Evolutionary conservation across 495 filamentous ascomycete species (phyloP).

Genomic region (Neurospora pannonica): DNA sequence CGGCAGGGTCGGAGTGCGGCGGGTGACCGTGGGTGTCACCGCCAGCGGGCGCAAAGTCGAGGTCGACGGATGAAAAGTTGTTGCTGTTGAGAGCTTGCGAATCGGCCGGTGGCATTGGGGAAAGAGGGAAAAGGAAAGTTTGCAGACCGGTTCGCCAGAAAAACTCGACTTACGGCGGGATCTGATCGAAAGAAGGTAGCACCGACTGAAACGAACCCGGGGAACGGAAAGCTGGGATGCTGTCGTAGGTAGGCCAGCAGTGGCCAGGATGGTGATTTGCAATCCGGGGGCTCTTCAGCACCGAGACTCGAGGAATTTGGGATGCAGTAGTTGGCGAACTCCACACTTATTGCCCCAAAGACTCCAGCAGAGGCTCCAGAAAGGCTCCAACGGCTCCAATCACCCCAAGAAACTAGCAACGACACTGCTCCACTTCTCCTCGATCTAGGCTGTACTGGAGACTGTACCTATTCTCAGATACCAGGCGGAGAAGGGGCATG

Average conservation of each 20-base stretch:
- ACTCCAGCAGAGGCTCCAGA: not conserved
- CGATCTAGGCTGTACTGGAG: not conserved
- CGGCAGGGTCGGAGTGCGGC: constrained; percentile 14
- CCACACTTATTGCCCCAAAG: not conserved
- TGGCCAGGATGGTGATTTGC: not conserved
- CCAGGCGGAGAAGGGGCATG: not conserved
- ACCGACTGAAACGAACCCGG: not conserved
- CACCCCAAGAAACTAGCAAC: not conserved
- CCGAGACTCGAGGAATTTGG: not conserved
- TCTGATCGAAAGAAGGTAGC: not conserved
- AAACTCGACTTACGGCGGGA: not conserved
- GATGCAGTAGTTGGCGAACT: not conserved
- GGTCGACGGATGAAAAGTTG: constrained; percentile 16
- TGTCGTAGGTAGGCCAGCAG: not conserved
- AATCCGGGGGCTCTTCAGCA: not conserved
- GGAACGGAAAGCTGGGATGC: not conserved
- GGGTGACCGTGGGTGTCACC: constrained; percentile 14
- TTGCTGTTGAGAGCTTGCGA: constrained; percentile 7
- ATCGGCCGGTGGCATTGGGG: constrained; percentile 18
- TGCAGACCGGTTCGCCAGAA: not conserved
- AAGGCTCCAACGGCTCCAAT: not conserved
- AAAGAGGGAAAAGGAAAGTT: not conserved
- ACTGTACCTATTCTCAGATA: not conserved
- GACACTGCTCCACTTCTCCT: not conserved
- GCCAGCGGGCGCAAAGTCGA: constrained; percentile 18